Evolutionary conservation across 495 filamentous ascomycete genomes (phyloP), one percentile per base, ranked within the genome.

Genomic region (Symbiotaphrina buchneri): DNA sequence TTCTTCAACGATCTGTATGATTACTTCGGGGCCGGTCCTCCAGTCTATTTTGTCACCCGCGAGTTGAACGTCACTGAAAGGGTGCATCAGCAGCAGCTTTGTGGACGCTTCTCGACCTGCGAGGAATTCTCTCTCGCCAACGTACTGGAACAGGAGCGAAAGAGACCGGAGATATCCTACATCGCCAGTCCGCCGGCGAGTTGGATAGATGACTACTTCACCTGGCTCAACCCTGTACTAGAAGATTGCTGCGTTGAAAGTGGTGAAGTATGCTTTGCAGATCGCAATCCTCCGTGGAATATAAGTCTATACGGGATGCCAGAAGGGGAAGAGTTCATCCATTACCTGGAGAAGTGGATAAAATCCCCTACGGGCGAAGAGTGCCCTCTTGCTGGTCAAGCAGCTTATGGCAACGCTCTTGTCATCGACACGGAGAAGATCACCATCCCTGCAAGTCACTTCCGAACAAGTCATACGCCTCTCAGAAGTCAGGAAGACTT

Each of bases 151-250:
- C 74, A 78, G 46, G 87, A 97, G 53, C 68, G 85, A 3, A 95
- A 92, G 51, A 65, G 90, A 10, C 61, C 82, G 0, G 63, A 85
- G n/a, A 62, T 81, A 3, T 93, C 83, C 2, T 94, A 90, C 49
- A 76, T 97, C 37, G 58, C 78, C n/a, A 73, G 81, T n/a, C 70
- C 83, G 1, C 71, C 83, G 4, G 87, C 87, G 13, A 92, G 78
- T 46, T 97, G 87, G 87, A 59, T 97, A 18, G 87, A 97, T 47
- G 87, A 97, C 44, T 93, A 78, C 50, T 78, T 95, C 52, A 68
- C 76, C 38, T 97, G 90, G 90, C 58, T 95, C 10, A 87, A 94
- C 40, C 90, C 90, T 0, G 56, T 59, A 10, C 73, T 83, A 33
- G 71, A 79, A 28, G 56, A 63, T 27, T 95, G 90, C 53, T 95